phyloP scores from a whole-genome alignment of 1,284 basidiomycete species.

The Mycosarcoma mackinlayi region DNA sequence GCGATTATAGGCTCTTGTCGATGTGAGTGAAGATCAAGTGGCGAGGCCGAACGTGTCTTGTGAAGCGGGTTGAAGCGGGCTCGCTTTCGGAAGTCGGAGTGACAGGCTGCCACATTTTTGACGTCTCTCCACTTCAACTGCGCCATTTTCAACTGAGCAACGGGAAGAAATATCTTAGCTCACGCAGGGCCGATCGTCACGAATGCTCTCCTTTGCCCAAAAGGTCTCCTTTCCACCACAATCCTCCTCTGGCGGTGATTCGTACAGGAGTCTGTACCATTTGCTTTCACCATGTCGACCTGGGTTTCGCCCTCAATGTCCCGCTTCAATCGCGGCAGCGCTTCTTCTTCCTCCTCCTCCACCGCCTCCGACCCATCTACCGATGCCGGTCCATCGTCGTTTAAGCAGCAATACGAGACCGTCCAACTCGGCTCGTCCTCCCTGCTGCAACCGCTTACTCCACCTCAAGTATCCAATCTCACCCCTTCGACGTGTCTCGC shows the following conservation, averaged over 20 bases:
- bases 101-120: no score
- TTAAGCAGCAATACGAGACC: constrained; percentile 28
- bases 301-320: constrained; percentile 43
- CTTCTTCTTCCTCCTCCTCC: not conserved
- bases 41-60: no score
- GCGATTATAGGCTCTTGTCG: no score
- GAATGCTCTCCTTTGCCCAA: no score
- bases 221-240: not conserved
- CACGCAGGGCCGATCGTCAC: not conserved
- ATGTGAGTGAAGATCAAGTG: no score
- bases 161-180: constrained; percentile 16
- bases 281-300: constrained; percentile 23
- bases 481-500: constrained; percentile 50
- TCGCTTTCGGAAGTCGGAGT: constrained; percentile 10
- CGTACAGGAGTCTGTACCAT: not conserved
- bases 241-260: not conserved
- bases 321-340: constrained; percentile 19
- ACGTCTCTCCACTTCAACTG: constrained; percentile 4
- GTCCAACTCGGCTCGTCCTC: constrained; percentile 34
- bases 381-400: no score
- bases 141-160: constrained; percentile 23
- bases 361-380: not conserved
- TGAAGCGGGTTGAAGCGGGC: no score
- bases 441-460: constrained; percentile 32
- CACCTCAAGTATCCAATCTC: constrained; percentile 47